Evolutionary conservation across 257 asterid species (phyloP).

Genomic region (Linderniella brevidens): DNA sequence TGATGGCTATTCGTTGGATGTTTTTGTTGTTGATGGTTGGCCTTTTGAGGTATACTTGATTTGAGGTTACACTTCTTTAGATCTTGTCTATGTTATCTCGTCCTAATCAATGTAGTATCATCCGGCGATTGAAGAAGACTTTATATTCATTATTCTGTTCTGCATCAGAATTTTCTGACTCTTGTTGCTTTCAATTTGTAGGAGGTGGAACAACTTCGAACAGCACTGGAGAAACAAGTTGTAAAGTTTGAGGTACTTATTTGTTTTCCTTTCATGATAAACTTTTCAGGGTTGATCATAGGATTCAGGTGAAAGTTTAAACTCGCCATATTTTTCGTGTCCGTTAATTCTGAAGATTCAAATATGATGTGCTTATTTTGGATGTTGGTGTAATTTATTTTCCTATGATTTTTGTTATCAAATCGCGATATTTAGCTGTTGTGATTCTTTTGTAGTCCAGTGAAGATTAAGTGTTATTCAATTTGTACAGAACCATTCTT

Average conservation of each 20-base stretch:
- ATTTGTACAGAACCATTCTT: slow-evolving; percentile 15
- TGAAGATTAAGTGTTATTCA: neutral
- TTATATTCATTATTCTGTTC: neutral
- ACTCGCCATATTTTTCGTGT: too few relatives aligned
- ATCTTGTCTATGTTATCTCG: neutral
- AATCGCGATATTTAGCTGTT: too few relatives aligned
- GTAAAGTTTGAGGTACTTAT: slow-evolving; percentile 33
- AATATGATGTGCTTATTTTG: neutral
- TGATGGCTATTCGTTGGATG: slow-evolving; percentile 92
- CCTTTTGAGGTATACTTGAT: slow-evolving; percentile 50
- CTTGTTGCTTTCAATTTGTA: slow-evolving; percentile 10
- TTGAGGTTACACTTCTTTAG: neutral
- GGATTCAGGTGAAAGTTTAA: too few relatives aligned
- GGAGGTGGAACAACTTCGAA: slow-evolving; percentile 53
- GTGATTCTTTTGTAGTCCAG: too few relatives aligned
- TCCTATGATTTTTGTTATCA: too few relatives aligned
- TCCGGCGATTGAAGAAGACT: neutral
- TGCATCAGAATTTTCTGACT: neutral
- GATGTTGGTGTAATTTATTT: too few relatives aligned
- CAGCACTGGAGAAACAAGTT: slow-evolving; percentile 34
- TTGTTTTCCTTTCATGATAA: neutral
- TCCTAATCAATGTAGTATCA: neutral
- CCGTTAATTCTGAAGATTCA: too few relatives aligned
- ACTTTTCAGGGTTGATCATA: neutral
- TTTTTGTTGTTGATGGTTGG: slow-evolving; percentile 98